Evolutionary conservation across 2,329 filamentous ascomycete genomes (phyloP), one percentile per base, ranked within the genome.

Genomic region (Ophiognomonia clavigignenti-juglandacearum): DNA sequence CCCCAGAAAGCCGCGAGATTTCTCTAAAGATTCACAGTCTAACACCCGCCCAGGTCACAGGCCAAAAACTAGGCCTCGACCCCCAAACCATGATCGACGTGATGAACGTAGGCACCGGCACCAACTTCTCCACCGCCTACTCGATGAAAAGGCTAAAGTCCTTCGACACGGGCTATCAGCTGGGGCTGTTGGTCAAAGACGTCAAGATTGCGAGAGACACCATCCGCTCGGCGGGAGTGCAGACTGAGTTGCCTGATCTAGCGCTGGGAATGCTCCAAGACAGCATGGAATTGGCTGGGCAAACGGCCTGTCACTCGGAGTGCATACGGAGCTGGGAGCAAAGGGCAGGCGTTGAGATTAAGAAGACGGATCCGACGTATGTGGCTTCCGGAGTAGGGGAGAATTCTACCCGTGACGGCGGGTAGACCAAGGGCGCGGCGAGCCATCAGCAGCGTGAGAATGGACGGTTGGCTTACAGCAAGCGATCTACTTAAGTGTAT

Each of bases 301-400:
- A 43, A 14, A 31, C 29, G 1, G 40, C 40, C n/a, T 43, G 40
- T 43, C 40, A 43, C 16, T 35, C 40, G 4, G 40, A 43, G 27
- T 43, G 40, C 16, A 43, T 43, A 29, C 34, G 26, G 24, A 43
- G 40, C n/a, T 43, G 40, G 40, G 40, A 43, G 29, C 20, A 35
- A n/a, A 43, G 40, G 26, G 40, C 40, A 2, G 7, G 19, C 6
- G 29, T 43, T n/a, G 40, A 43, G 22, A 43, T 43, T 16, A 19
- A 24, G 7, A 43, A 43, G 20, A 26, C 40, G 8, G 29, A 35
- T 9, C 14, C 13, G 8, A 23, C n/a, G 4, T 16, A 23, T 13
- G 11, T 13, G 13, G 8, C 5, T 3, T 18, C 14, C 13, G 29
- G n/a, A n/a, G 4, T 1, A 2, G 32, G 31, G 22, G n/a, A n/a